Conservation (phyloP, 768 basidiomycete genomes). For the Gautieria morchelliformis region DNA sequence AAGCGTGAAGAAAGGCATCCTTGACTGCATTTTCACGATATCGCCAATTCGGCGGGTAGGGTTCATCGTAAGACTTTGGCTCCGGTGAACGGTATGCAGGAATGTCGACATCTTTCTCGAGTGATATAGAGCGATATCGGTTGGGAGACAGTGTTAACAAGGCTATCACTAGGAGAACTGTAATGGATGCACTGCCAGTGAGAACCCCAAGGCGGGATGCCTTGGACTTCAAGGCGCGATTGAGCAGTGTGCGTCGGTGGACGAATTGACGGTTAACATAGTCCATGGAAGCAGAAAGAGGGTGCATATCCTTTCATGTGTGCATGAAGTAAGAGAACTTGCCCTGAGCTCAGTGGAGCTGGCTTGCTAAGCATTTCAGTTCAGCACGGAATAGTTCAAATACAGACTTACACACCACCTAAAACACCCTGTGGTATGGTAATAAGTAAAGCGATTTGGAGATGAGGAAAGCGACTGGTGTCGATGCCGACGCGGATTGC, state of each 20-base stretch:
- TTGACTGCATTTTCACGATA: conserved; percentile 12
- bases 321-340: background rate
- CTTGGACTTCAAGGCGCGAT: background rate
- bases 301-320: background rate
- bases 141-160: background rate
- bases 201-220: background rate
- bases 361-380: no score
- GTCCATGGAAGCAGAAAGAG: background rate
- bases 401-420: no score
- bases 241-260: background rate
- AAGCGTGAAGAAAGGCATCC: conserved; percentile 15
- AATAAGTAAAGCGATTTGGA: no score
- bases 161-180: background rate
- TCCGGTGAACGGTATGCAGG: background rate
- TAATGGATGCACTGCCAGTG: background rate
- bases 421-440: no score
- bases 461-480: no score
- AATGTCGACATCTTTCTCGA: background rate
- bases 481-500: no score
- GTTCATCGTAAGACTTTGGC: conserved; percentile 1
- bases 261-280: background rate
- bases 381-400: no score
- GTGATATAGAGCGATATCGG: background rate
- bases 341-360: no score
- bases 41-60: background rate